Base-by-base conservation (phyloP, 2,329 filamentous ascomycete species). In the Mycosphaerella sp. region DNA sequence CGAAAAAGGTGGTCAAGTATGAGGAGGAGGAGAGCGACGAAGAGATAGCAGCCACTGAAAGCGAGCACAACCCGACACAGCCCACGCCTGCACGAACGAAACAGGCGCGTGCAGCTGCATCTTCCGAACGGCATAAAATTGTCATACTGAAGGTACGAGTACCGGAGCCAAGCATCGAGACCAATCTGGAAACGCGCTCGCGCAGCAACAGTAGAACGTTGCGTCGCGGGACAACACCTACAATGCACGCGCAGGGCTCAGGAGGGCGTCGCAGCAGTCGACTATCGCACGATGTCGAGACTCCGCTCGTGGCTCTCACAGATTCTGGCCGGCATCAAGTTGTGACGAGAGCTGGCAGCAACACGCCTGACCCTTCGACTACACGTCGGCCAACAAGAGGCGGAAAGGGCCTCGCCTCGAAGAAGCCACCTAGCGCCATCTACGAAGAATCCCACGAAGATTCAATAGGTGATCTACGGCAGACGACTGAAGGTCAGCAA, bases 261-360 rank as follows among this genome's bases (percentile, higher is more conserved):
- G 56, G 51, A 14, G 72, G 70, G 39, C 73, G 82, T 59, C 76
- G 80, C 57, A 82, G 77, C 59, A 82, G 79, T 64, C 80, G 82
- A 44, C 74, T 81, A 14, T 81, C 77, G 23, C 79, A 81, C 57
- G 79, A 81, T 59, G 72, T 78, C 3, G 76, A 79, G 26, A 76
- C 79, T 36, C 76, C 79, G 34, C 75, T 84, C 11, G 70, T 82
- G 44, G 79, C 78, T 12, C 70, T 84, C 43, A 79, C 80, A 2
- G 78, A 80, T 58, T 83, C 80, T 6, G 81, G 81, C 14, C 77
- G 73, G 55, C 80, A 84, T 65, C 74, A 76, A 54, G 69, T 79
- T 51, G 73, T 80, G 4, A 71, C 82, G 8, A 74, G 80, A 56
- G 71, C 75, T 59, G 78, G 76, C 26, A 81, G 80, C 2, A 72